Conservation (phyloP, 495 filamentous ascomycete genomes). For the Penicillium manginii region DNA sequence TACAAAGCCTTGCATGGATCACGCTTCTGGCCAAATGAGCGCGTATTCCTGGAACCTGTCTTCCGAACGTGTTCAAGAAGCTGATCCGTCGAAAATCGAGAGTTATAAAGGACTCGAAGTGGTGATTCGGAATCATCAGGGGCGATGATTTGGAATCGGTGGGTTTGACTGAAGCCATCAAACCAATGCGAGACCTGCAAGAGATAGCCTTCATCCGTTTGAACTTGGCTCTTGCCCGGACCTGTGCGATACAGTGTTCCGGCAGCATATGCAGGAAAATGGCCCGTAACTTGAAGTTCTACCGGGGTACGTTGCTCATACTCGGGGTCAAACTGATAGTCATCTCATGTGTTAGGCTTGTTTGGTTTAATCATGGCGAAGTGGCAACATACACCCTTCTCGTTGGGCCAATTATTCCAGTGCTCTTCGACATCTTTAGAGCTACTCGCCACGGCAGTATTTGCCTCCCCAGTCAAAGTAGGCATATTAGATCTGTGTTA, state of each 20-base stretch:
- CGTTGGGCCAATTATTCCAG: slow-evolving; percentile 32
- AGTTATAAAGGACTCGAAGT: slow-evolving; percentile 68
- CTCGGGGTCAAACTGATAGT: slow-evolving; percentile 52
- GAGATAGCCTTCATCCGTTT: slow-evolving; percentile 57
- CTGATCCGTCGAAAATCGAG: slow-evolving; percentile 63
- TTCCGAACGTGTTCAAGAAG: slow-evolving; percentile 57
- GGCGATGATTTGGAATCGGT: slow-evolving; percentile 68
- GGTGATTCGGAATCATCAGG: slow-evolving; percentile 25
- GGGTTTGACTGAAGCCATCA: slow-evolving; percentile 75
- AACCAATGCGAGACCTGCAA: slow-evolving; percentile 74
- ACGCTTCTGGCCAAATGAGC: slow-evolving; percentile 63
- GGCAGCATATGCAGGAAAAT: slow-evolving; percentile 55
- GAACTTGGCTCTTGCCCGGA: slow-evolving; percentile 61
- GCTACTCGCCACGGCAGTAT: background rate
- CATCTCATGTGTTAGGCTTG: background rate
- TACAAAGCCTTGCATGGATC: slow-evolving; percentile 75
- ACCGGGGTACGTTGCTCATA: slow-evolving; percentile 52
- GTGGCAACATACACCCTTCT: slow-evolving; percentile 25
- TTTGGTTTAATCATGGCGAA: background rate
- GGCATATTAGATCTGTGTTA: slow-evolving; percentile 9
- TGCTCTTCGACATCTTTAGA: slow-evolving; percentile 11
- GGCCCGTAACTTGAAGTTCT: slow-evolving; percentile 51
- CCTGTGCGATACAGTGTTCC: slow-evolving; percentile 76
- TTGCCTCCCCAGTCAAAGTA: background rate
- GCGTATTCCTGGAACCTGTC: slow-evolving; percentile 45